Percentiles rank a stretch among this genome's conserved stretches.
These are phyloP conservation scores for Calonectria henricotiae DNA, from an alignment of 2,329 filamentous ascomycete genomes.

Conservation along the genomic window DNA sequence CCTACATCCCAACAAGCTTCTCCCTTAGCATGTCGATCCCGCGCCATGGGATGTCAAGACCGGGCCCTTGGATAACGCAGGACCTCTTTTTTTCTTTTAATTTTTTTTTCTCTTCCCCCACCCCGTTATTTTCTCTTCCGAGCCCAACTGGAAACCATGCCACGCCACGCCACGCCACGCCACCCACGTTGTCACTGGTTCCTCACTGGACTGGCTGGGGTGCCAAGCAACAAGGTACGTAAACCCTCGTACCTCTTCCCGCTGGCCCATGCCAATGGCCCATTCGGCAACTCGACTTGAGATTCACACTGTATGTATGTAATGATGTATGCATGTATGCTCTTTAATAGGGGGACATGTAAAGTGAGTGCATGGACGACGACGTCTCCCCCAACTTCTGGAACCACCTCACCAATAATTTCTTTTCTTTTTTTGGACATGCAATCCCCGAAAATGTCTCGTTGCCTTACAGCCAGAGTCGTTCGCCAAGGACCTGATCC, in stretches of 20 bases:
- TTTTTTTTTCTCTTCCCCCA: not conserved
- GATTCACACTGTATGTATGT: not conserved
- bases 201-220: not conserved
- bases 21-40: slow-evolving; percentile 13
- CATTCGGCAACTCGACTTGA: not conserved
- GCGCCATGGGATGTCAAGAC: not conserved
- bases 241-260: too few species aligned
- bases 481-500: slow-evolving; percentile 30
- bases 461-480: slow-evolving; percentile 14
- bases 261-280: not conserved
- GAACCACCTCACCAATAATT: slow-evolving; percentile 6
- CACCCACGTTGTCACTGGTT: not conserved
- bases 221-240: not conserved
- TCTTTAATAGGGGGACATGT: slow-evolving; percentile 1
- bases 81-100: not conserved
- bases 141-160: not conserved
- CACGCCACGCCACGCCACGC: not conserved
- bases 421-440: slow-evolving; percentile 26
- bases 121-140: too few species aligned
- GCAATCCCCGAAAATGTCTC: not conserved
- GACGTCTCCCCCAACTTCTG: slow-evolving; percentile 7
- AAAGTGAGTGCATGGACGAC: slow-evolving; percentile 4
- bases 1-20: slow-evolving; percentile 6
- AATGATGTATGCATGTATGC: not conserved
- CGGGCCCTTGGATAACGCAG: not conserved